phyloP scores from a whole-genome alignment of 2,329 filamentous ascomycete species.

The Cladosporium austrohemisphaericum region DNA sequence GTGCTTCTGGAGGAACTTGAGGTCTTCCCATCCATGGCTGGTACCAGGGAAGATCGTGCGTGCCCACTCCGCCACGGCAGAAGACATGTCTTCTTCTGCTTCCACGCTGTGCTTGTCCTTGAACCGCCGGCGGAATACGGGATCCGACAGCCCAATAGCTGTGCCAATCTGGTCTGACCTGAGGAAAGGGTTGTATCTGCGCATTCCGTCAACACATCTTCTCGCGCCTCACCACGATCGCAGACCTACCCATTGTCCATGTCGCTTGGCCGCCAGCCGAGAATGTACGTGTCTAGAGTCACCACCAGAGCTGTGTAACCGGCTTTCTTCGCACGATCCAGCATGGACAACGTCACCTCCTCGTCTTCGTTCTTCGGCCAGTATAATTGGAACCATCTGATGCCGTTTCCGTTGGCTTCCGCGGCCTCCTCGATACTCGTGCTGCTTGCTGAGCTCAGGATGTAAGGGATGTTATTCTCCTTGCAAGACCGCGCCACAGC shows the following conservation, averaged over 20 bases:
- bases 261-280: conserved; percentile 61
- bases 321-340: conserved; percentile 54
- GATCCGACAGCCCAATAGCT: conserved; percentile 62
- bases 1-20: conserved; percentile 54
- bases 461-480: conserved; percentile 58
- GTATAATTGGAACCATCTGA: conserved; percentile 72
- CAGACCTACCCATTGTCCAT: conserved; percentile 23
- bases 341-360: conserved; percentile 61
- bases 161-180: conserved; percentile 47
- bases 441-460: conserved; percentile 61
- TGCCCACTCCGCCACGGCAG: conserved; percentile 54
- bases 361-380: conserved; percentile 65
- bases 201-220: neutral
- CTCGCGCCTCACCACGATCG: neutral
- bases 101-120: conserved; percentile 40
- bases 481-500: conserved; percentile 2
- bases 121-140: conserved; percentile 59
- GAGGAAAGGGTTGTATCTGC: conserved; percentile 22
- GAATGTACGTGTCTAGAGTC: conserved; percentile 24
- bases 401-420: conserved; percentile 47
- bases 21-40: conserved; percentile 54
- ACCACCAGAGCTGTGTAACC: conserved; percentile 14
- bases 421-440: conserved; percentile 65
- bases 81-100: conserved; percentile 42
- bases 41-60: conserved; percentile 26